Base-by-base conservation (phyloP, 768 basidiomycete genomes). In the Flagelloscypha sp. region DNA sequence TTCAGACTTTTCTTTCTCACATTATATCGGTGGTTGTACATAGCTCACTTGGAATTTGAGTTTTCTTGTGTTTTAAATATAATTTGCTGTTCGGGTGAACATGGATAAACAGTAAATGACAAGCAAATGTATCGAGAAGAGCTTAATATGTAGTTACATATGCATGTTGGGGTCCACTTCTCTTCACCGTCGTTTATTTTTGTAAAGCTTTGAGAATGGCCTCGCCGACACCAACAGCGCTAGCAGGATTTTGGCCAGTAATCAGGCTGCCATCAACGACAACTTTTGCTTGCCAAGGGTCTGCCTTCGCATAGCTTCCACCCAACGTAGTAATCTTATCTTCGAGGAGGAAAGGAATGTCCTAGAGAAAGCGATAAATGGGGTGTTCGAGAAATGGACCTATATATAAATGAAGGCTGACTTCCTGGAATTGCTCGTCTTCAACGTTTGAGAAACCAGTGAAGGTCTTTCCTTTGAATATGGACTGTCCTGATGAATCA, bases 181-280 rank as follows among this genome's bases (percentile, higher is more conserved):
- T n/a, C n/a, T n/a, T 46, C 37, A 17, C 22, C 9, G 19, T 32
- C 24, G 33, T 38, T 36, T 39, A 43, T 32, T 41, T 43, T 24
- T 54, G 53, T 47, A 81, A 57, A 7, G 67, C 66, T 46, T 74
- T 62, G 44, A 75, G 62, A 44, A 84, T 59, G 16, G 64, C 74
- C 46, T 80, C 57, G 6, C 63, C 83, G 27, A 84, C 41, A 1
- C 62, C 61, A 28, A 53, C 60, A 24, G 83, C 78, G 6, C 74
- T 79, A 12, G 70, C 75, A 3, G 82, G 83, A 56, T 87, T 87
- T 54, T 84, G 83, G 6, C 84, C 84, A 16, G 82, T 80, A 45
- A 75, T 63, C 21, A 83, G 60, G 11, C 68, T 65, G 9, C 75
- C 76, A 45, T 75, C 72, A 6, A 70, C 65, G 10, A 74, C 67